These are phyloP conservation scores for Botryotinia globosa DNA, from an alignment of 2,329 filamentous ascomycete genomes.

Conservation along the genomic window DNA sequence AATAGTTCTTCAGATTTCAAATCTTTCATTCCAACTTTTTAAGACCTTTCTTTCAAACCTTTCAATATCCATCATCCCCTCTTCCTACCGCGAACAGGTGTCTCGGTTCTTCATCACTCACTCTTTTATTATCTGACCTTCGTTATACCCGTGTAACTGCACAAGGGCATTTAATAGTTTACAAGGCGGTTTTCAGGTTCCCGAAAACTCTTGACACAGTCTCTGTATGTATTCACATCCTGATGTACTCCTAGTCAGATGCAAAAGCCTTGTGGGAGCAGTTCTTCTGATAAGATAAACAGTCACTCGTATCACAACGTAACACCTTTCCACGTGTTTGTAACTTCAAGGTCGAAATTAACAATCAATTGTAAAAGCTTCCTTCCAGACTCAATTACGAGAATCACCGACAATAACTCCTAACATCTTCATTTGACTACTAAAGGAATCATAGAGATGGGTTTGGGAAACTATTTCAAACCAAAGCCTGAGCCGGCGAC, in stretches of 20 bases:
- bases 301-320: slow-evolving; percentile 4
- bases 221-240: slow-evolving; percentile 15
- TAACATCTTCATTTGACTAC: background rate
- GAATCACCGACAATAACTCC: background rate
- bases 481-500: slow-evolving; percentile 42
- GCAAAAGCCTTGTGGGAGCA: background rate
- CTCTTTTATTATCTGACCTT: background rate
- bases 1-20: background rate
- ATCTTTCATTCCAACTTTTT: background rate
- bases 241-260: background rate
- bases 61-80: background rate
- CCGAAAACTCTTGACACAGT: background rate
- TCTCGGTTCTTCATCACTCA: background rate
- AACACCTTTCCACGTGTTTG: slow-evolving; percentile 1
- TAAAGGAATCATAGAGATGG: slow-evolving; percentile 48
- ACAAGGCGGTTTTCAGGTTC: background rate
- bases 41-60: too few species aligned
- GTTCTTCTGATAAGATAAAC: background rate
- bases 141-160: background rate
- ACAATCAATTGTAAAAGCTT: background rate
- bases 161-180: background rate
- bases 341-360: background rate
- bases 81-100: background rate
- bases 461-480: slow-evolving; percentile 62
- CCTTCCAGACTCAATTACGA: background rate